Base-by-base conservation (phyloP, 805 yeast genomes). In the Candida easanensis region DNA sequence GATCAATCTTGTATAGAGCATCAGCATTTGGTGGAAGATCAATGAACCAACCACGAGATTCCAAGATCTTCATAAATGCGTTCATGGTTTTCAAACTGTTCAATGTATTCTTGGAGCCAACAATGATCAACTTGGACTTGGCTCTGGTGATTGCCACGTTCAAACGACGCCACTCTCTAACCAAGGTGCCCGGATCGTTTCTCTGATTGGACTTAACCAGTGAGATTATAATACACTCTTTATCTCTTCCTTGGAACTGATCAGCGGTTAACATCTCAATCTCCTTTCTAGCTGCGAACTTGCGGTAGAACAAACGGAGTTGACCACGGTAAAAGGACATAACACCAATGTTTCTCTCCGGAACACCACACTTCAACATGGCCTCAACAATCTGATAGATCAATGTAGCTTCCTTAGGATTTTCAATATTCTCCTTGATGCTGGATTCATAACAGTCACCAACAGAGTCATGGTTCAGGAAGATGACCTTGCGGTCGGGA, bases 111-210 rank as follows among this genome's bases (percentile, higher is more conserved):
- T 30, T 30, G 8, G 96, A 87, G 0, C 99, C 99, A 28, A 93
- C 66, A 15, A 93, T 78, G 14, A 93, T 76, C 33, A 95, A 72
- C 62, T 93, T 93, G 17, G 84, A 75, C 58, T 79, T 81, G 0
- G 99, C 91, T 49, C 99, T 72, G 0, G 98, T 93, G 60, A 93
- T 82, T 0, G 97, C 95, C 27, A 93, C 99, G 63, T 93, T 93
- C 36, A 93, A 76, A 46, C 99, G 74, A 49, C 97, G 72, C 90
- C 97, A 84, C 54, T 93, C 98, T 48, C 76, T 79, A 33, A 93
- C 66, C 34, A 93, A 69, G 22, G 85, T 85, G 0, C 98, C 98
- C 1, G 86, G 81, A 32, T 70, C 71, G 9, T 71, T 68, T 17
- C 75, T 75, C 1, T 69, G 70, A 60, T 90, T 89, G 4, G 96